Conservation (phyloP, 2,329 filamentous ascomycete species). For the Metarhizium rileyi region DNA sequence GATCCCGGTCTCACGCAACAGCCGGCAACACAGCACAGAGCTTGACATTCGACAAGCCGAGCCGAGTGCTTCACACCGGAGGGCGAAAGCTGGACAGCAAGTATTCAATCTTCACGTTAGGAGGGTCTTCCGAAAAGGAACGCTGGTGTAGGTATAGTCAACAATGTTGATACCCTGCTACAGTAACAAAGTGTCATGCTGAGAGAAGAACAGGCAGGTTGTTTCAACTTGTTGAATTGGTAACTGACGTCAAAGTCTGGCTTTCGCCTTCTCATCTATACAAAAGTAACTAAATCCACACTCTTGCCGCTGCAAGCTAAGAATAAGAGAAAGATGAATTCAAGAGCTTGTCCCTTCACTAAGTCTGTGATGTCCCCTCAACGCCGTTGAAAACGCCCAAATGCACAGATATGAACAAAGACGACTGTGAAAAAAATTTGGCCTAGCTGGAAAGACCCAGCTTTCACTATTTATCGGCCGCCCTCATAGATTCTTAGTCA, state of each 20-base stretch:
- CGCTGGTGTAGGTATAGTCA: too few relatives aligned
- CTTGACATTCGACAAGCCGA: too few relatives aligned
- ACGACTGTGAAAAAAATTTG: not conserved
- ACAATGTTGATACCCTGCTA: too few relatives aligned
- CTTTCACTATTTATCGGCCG: not conserved
- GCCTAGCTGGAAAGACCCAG: not conserved
- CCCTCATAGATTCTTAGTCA: conserved; percentile 24
- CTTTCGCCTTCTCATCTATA: conserved; percentile 8
- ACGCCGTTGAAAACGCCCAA: conserved; percentile 2
- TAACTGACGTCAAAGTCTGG: conserved; percentile 5
- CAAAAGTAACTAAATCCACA: conserved; percentile 2
- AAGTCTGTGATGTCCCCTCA: conserved; percentile 1
- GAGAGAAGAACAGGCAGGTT: not conserved
- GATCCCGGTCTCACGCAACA: too few relatives aligned
- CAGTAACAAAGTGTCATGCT: too few relatives aligned
- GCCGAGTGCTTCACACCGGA: too few relatives aligned
- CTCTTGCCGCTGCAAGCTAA: not conserved
- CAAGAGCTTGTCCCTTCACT: not conserved
- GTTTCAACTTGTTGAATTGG: not conserved
- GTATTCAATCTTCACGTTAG: too few relatives aligned
- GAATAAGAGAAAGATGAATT: not conserved
- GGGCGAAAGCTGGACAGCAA: too few relatives aligned
- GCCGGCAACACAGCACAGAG: too few relatives aligned
- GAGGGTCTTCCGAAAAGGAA: too few relatives aligned
- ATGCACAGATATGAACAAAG: conserved; percentile 5